phyloP scores from a whole-genome alignment of 2,329 filamentous ascomycete genomes.

The Colletotrichum incanum region DNA sequence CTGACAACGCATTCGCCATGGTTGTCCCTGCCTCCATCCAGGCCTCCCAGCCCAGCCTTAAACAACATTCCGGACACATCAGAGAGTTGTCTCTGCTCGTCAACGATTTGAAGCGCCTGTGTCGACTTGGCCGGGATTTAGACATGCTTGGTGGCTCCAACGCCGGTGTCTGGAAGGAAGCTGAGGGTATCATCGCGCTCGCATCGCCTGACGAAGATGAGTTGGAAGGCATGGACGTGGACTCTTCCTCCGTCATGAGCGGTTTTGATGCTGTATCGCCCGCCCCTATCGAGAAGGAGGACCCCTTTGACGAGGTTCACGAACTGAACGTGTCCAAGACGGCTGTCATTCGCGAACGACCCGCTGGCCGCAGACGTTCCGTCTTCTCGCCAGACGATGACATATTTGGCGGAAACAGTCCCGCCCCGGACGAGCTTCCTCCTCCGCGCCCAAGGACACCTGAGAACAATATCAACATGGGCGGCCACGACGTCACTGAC shows the following conservation, averaged over 20 bases:
- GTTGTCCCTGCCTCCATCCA: slow-evolving; percentile 85
- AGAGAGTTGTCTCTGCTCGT: slow-evolving; percentile 86
- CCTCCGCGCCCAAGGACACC: slow-evolving; percentile 60
- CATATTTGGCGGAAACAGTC: slow-evolving; percentile 72
- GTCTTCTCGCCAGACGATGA: slow-evolving; percentile 78
- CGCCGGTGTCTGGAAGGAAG: slow-evolving; percentile 80
- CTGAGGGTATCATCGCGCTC: slow-evolving; percentile 89
- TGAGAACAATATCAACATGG: slow-evolving; percentile 53
- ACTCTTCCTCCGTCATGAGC: slow-evolving; percentile 57
- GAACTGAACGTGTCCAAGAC: slow-evolving; percentile 64
- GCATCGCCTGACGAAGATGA: slow-evolving; percentile 79
- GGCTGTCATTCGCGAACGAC: slow-evolving; percentile 69
- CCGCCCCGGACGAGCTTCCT: slow-evolving; percentile 56
- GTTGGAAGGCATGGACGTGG: slow-evolving; percentile 55
- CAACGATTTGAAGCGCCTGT: slow-evolving; percentile 85
- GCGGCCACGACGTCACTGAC: slow-evolving; percentile 59
- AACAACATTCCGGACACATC: slow-evolving; percentile 87
- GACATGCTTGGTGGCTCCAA: slow-evolving; percentile 74
- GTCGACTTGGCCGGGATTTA: slow-evolving; percentile 78
- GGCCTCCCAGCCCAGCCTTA: slow-evolving; percentile 85
- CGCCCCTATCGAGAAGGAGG: slow-evolving; percentile 58
- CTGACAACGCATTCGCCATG: slow-evolving; percentile 66
- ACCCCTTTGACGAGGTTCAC: slow-evolving; percentile 57
- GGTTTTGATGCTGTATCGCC: slow-evolving; percentile 62
- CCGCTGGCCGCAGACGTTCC: slow-evolving; percentile 69